Conservation (phyloP, 305 asterid genomes). For the Fraxinus greggii region DNA sequence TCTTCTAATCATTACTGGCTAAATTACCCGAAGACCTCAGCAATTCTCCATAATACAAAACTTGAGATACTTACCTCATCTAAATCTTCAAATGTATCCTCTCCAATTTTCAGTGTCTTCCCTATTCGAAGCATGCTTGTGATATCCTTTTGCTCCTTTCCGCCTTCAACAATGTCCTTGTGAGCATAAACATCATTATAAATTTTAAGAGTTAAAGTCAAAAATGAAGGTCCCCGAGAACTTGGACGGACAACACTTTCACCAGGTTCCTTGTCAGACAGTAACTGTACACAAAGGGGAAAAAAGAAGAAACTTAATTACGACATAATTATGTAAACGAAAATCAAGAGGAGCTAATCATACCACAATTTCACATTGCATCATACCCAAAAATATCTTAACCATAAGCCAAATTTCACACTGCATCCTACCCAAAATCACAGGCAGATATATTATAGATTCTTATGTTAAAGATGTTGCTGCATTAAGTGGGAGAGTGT, state of each 20-base stretch:
- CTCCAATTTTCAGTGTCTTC: constrained; percentile 89
- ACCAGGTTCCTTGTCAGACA: constrained; percentile 85
- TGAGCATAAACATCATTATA: constrained; percentile 81
- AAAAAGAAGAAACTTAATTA: constrained; percentile 3
- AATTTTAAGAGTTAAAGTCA: constrained; percentile 82
- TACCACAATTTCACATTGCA: neutral
- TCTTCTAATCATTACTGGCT: neutral
- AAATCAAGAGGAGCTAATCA: neutral
- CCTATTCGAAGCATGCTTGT: constrained; percentile 93
- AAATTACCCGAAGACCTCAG: neutral
- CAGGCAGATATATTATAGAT: neutral
- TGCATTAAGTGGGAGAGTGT: neutral
- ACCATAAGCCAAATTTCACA: neutral
- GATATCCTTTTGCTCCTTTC: constrained; percentile 89
- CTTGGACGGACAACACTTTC: constrained; percentile 91
- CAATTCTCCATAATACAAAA: neutral
- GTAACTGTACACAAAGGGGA: constrained; percentile 45
- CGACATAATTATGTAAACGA: neutral
- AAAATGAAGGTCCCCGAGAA: constrained; percentile 86
- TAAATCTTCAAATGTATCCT: constrained; percentile 92
- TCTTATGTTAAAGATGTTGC: neutral
- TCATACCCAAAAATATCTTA: neutral
- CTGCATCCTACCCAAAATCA: neutral
- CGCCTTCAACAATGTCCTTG: constrained; percentile 92
- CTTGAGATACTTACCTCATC: constrained; percentile 65